Percentiles rank a stretch among this genome's conserved stretches.
phyloP scores from a whole-genome alignment of 2,329 filamentous ascomycete species.

The Setomelanomma holmii region DNA sequence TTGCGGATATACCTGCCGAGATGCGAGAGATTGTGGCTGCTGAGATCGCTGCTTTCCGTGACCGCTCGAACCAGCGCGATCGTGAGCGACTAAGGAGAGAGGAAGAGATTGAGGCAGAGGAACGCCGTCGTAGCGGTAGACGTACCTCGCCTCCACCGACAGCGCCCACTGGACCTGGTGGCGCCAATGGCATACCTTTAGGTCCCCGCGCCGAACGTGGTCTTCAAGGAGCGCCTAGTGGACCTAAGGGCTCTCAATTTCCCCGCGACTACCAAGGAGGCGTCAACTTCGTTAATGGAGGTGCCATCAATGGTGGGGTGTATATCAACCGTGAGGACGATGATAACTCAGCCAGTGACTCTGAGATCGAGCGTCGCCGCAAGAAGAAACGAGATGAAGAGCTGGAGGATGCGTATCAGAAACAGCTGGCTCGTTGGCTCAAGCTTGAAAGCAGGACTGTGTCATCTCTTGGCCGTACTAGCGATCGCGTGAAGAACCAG shows the following conservation, averaged over 20 bases:
- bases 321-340: constrained; percentile 75
- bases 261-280: constrained; percentile 78
- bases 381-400: constrained; percentile 76
- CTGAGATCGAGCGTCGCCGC: constrained; percentile 78
- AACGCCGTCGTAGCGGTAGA: constrained; percentile 74
- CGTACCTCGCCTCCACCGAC: constrained; percentile 72
- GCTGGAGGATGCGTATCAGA: constrained; percentile 79
- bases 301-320: constrained; percentile 65
- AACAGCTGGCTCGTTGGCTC: constrained; percentile 88
- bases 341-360: constrained; percentile 85
- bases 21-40: constrained; percentile 94
- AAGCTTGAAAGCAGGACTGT: constrained; percentile 86
- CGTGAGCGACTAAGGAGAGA: constrained; percentile 85
- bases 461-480: constrained; percentile 84
- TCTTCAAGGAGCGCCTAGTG: constrained; percentile 77
- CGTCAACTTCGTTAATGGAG: constrained; percentile 83
- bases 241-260: constrained; percentile 70
- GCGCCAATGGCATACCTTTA: constrained; percentile 77
- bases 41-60: constrained; percentile 93
- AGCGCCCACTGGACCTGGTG: constrained; percentile 67
- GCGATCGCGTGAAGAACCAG: constrained; percentile 79
- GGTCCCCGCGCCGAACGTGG: constrained; percentile 71
- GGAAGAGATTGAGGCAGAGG: constrained; percentile 89
- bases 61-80: constrained; percentile 87
- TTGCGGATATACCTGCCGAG: constrained; percentile 93